A percentile compares a stretch with the other conserved stretches of the same genome.
Conservation (phyloP, 805 yeast genomes). For the Candida loeiensis region DNA sequence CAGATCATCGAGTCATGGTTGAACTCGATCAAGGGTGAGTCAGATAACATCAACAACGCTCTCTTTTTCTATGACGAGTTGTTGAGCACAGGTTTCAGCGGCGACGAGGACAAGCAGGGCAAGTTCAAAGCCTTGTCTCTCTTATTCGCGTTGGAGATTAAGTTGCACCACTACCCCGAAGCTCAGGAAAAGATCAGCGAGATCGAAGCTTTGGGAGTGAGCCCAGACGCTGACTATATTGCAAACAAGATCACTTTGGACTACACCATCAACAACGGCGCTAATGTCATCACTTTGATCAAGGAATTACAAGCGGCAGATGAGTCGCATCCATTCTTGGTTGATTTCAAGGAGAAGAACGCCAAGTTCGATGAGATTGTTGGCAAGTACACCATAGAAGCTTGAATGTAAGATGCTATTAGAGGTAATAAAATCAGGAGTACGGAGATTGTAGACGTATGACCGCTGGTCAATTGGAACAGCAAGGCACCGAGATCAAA, state of each 20-base stretch:
- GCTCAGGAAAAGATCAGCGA: constrained; percentile 57
- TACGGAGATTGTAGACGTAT: no score
- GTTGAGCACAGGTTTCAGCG: constrained; percentile 46
- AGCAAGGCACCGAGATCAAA: no score
- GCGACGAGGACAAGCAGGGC: constrained; percentile 33
- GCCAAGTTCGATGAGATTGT: constrained; percentile 67
- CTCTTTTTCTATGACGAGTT: constrained; percentile 78
- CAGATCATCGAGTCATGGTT: constrained; percentile 78
- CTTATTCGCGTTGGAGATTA: constrained; percentile 71
- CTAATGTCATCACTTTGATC: constrained; percentile 47
- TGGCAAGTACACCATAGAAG: constrained; percentile 43
- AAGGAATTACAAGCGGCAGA: constrained; percentile 43
- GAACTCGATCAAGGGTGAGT: constrained; percentile 35
- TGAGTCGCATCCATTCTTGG: constrained; percentile 55
- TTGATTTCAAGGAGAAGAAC: constrained; percentile 59
- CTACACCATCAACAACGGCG: constrained; percentile 40
- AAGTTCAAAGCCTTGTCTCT: constrained; percentile 44
- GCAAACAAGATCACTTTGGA: constrained; percentile 66
- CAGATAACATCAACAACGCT: constrained; percentile 39
- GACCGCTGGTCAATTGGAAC: no score
- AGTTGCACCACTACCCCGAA: constrained; percentile 77
- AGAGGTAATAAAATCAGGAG: no score
- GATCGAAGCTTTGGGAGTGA: constrained; percentile 43
- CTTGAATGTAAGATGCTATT: not conserved
- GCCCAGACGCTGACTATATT: constrained; percentile 42